Conservation (phyloP, 2,329 filamentous ascomycete genomes). For the Ascosphaera apis region DNA sequence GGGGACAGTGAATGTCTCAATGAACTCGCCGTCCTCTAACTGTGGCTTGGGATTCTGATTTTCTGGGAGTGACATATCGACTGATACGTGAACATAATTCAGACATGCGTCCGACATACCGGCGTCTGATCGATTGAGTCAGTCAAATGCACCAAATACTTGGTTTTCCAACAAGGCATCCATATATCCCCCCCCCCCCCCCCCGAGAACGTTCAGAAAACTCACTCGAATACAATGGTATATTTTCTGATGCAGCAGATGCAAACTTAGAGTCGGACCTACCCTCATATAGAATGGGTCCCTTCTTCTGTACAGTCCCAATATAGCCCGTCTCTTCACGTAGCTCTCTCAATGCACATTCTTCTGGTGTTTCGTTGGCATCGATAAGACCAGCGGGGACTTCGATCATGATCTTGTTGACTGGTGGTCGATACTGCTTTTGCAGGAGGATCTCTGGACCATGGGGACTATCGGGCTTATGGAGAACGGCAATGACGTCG, state of each 20-base stretch:
- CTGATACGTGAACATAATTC: constrained; percentile 42
- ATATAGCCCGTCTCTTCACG: constrained; percentile 41
- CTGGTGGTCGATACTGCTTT: constrained; percentile 36
- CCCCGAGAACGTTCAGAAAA: too few species aligned
- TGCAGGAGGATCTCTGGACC: constrained; percentile 30
- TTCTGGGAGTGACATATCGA: constrained; percentile 44
- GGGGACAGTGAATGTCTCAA: constrained; percentile 52
- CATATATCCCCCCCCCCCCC: background rate
- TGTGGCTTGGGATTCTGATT: constrained; percentile 47
- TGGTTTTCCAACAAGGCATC: background rate
- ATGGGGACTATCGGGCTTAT: constrained; percentile 27
- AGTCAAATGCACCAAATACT: background rate
- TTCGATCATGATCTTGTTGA: constrained; percentile 35
- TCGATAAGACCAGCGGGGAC: constrained; percentile 38
- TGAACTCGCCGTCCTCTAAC: constrained; percentile 61
- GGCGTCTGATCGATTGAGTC: constrained; percentile 15
- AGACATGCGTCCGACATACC: constrained; percentile 27
- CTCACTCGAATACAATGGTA: too few species aligned
- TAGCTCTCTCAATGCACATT: constrained; percentile 34
- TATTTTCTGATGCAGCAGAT: background rate
- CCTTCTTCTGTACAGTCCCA: constrained; percentile 22
- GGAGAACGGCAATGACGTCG: constrained; percentile 35
- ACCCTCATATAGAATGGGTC: constrained; percentile 24
- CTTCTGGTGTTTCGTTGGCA: constrained; percentile 30
- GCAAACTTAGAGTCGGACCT: constrained; percentile 5